phyloP scores from a whole-genome alignment of 176 grass and related monocot species.

The Hordeum vulgare region DNA sequence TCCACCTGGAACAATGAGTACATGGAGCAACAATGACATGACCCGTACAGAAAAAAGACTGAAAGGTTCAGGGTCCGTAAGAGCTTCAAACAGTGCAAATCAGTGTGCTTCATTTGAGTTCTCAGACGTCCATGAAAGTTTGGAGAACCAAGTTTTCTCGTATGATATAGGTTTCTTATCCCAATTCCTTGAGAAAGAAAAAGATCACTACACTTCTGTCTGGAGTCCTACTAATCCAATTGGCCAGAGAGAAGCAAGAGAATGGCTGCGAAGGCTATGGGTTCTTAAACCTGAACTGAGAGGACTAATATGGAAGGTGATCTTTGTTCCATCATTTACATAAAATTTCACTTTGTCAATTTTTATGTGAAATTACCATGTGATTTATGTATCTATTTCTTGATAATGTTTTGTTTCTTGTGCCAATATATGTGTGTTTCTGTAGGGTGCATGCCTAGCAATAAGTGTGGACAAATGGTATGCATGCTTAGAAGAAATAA shows the following conservation, averaged over 20 bases:
- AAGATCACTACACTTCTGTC: constrained; percentile 72
- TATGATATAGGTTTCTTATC: constrained; percentile 90
- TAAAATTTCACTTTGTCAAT: background rate
- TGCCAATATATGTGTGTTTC: constrained; percentile 15
- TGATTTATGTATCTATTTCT: background rate
- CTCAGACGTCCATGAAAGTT: constrained; percentile 36
- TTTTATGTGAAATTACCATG: constrained; percentile 11
- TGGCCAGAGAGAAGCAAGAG: constrained; percentile 93
- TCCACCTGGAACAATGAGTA: constrained; percentile 15
- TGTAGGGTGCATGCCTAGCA: constrained; percentile 83
- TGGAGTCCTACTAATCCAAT: constrained; percentile 93
- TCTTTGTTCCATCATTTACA: background rate
- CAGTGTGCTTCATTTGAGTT: constrained; percentile 36
- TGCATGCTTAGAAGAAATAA: constrained; percentile 68
- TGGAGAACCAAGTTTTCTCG: constrained; percentile 40
- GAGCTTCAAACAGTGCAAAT: constrained; percentile 21
- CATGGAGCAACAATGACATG: constrained; percentile 54
- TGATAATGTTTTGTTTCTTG: constrained; percentile 10
- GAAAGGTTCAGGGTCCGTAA: constrained; percentile 41
- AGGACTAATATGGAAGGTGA: constrained; percentile 90
- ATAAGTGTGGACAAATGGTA: constrained; percentile 86
- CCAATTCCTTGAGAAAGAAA: constrained; percentile 79
- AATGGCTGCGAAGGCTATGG: constrained; percentile 92
- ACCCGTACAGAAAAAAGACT: constrained; percentile 61
- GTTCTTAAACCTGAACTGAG: constrained; percentile 73